Evolutionary conservation across 2,329 filamentous ascomycete genomes (phyloP).

Genomic region (Colletotrichum liaoningense): DNA sequence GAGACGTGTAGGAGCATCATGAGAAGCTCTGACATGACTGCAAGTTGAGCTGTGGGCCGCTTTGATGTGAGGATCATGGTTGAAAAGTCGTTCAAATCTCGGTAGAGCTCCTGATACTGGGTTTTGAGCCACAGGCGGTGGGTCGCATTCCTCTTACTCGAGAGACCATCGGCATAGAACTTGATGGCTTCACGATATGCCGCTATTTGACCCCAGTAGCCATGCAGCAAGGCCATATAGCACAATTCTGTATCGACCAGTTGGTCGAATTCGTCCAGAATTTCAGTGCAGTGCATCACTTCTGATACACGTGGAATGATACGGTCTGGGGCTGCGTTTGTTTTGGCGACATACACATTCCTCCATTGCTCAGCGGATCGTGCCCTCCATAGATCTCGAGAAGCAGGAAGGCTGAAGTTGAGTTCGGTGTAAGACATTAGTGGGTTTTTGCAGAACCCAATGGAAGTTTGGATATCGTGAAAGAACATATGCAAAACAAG

Average conservation of each 20-base stretch:
- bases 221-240: conserved; percentile 42
- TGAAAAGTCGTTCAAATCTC: conserved; percentile 42
- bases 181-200: conserved; percentile 45
- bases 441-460: conserved; percentile 43
- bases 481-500: conserved; percentile 42
- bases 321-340: conserved; percentile 12
- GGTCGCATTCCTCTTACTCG: conserved; percentile 28
- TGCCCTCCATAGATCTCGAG: conserved; percentile 41
- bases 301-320: conserved; percentile 26
- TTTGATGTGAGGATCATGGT: conserved; percentile 36
- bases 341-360: conserved; percentile 28
- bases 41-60: conserved; percentile 27
- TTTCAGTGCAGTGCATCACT: conserved; percentile 34
- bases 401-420: conserved; percentile 39
- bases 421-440: conserved; percentile 46
- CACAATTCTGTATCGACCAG: conserved; percentile 45
- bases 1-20: conserved; percentile 51
- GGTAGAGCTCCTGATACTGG: conserved; percentile 45
- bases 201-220: conserved; percentile 46
- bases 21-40: conserved; percentile 32
- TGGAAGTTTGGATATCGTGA: conserved; percentile 45
- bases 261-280: conserved; percentile 31
- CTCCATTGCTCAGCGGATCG: conserved; percentile 42
- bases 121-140: conserved; percentile 44
- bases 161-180: conserved; percentile 39